phyloP scores from a whole-genome alignment of 1,284 basidiomycete genomes.

The Apiotrichum domesticum region DNA sequence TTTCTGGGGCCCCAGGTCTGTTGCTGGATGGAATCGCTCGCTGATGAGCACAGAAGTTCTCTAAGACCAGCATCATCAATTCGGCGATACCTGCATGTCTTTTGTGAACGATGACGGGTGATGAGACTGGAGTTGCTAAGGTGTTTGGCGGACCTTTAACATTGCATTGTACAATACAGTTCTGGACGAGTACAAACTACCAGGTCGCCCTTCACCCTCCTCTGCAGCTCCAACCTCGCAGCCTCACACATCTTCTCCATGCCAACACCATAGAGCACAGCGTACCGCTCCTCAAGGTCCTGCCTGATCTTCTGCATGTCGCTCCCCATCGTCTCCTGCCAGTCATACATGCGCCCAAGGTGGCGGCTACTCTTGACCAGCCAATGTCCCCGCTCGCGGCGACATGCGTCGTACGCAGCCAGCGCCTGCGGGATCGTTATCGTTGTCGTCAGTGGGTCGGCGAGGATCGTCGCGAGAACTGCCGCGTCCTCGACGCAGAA shows the following conservation, averaged over 20 bases:
- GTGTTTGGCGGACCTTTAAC: too few relatives aligned
- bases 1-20: too few relatives aligned
- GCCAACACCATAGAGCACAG: constrained; percentile 8
- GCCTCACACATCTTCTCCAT: neutral
- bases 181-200: too few relatives aligned
- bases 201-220: too few relatives aligned
- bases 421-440: constrained; percentile 4
- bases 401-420: constrained; percentile 10
- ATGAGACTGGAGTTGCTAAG: too few relatives aligned
- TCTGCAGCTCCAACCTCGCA: too few relatives aligned
- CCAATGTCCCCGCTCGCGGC: constrained; percentile 16
- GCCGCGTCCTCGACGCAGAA: constrained; percentile 22
- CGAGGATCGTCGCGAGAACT: constrained; percentile 11
- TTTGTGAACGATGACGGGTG: too few relatives aligned
- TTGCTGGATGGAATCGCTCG: too few relatives aligned
- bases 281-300: constrained; percentile 11
- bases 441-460: neutral
- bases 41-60: too few relatives aligned
- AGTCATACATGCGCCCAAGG: constrained; percentile 18
- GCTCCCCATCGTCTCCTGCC: constrained; percentile 8
- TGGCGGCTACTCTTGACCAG: constrained; percentile 13
- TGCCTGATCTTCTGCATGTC: constrained; percentile 16
- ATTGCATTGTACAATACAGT: too few relatives aligned
- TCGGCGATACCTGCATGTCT: too few relatives aligned
- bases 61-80: too few relatives aligned